Evolutionary conservation across 2,329 filamentous ascomycete species (phyloP).

Genomic region (Lojkania enalia): DNA sequence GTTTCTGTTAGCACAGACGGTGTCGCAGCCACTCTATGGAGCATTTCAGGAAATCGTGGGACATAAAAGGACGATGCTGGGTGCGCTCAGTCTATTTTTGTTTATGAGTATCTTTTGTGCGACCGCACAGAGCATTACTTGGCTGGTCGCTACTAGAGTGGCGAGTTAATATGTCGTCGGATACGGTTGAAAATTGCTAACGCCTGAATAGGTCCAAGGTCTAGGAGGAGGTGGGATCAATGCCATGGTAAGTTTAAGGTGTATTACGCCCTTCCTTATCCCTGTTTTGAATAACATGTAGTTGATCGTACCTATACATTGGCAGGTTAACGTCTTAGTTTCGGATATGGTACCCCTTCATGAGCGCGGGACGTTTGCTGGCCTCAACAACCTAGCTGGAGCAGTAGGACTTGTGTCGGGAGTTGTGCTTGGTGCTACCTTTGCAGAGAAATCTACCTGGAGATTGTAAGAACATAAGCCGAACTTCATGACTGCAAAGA

Average conservation of each 20-base stretch:
- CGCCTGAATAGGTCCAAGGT: slow-evolving; percentile 5
- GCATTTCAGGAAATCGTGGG: background rate
- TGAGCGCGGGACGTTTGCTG: slow-evolving; percentile 3
- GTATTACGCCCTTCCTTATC: no score
- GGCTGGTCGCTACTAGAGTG: background rate
- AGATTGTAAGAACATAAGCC: slow-evolving; percentile 3
- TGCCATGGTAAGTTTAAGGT: slow-evolving; percentile 8
- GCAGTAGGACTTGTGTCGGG: slow-evolving; percentile 1
- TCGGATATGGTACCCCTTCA: slow-evolving; percentile 5
- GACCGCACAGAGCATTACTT: background rate
- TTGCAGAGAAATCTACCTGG: slow-evolving; percentile 4
- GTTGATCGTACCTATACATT: no score
- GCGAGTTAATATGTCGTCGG: background rate
- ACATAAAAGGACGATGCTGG: background rate
- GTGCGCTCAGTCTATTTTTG: background rate
- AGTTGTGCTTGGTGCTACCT: slow-evolving; percentile 2
- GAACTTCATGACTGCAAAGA: no score
- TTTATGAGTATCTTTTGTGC: background rate
- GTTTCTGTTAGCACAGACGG: slow-evolving; percentile 4
- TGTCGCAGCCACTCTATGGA: slow-evolving; percentile 3
- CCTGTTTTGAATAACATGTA: no score
- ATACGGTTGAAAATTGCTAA: background rate
- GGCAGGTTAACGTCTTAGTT: slow-evolving; percentile 2
- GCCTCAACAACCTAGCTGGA: slow-evolving; percentile 2
- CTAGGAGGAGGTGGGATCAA: slow-evolving; percentile 5